phyloP scores from a whole-genome alignment of 345 rosid genomes.

The Brassica rapa region DNA sequence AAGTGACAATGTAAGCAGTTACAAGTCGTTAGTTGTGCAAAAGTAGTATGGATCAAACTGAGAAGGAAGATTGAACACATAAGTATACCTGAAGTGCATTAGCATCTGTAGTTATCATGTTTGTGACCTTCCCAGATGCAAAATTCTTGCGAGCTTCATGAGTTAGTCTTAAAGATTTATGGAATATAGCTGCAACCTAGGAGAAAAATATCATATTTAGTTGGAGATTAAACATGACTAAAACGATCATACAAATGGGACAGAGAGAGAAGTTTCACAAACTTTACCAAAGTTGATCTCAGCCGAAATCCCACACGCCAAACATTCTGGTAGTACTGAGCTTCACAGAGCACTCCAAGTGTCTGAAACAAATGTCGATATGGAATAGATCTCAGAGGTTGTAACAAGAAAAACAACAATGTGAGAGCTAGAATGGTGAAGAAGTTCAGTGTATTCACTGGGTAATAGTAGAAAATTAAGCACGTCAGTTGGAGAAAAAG shows the following conservation, averaged over 20 bases:
- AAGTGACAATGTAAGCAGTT: conserved; percentile 16
- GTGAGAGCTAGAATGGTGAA: background rate
- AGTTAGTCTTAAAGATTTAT: conserved; percentile 78
- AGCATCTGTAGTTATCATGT: conserved; percentile 96
- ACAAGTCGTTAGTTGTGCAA: background rate
- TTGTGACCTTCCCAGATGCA: conserved; percentile 85
- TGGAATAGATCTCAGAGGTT: background rate
- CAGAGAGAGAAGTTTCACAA: conserved; percentile 5
- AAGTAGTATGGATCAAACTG: background rate
- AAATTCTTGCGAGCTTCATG: conserved; percentile 86
- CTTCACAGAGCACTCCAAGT: conserved; percentile 72
- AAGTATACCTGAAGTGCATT: conserved; percentile 76
- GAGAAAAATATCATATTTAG: conserved; percentile 22
- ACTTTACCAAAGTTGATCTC: conserved; percentile 84
- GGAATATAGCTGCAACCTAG: conserved; percentile 94
- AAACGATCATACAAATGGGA: background rate
- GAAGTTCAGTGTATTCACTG: background rate
- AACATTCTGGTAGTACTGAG: conserved; percentile 79
- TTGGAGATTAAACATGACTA: conserved; percentile 15
- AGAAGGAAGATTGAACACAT: conserved; percentile 1
- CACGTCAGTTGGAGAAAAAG: background rate
- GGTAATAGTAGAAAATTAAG: background rate
- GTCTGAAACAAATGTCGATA: conserved; percentile 49
- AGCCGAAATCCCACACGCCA: conserved; percentile 87
- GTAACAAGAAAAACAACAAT: conserved; percentile 18